Percentiles rank a stretch among this genome's conserved stretches.
These are phyloP conservation scores for Dorcoceras hygrometricum DNA, from an alignment of 257 asterid species.

Conservation along the genomic window DNA sequence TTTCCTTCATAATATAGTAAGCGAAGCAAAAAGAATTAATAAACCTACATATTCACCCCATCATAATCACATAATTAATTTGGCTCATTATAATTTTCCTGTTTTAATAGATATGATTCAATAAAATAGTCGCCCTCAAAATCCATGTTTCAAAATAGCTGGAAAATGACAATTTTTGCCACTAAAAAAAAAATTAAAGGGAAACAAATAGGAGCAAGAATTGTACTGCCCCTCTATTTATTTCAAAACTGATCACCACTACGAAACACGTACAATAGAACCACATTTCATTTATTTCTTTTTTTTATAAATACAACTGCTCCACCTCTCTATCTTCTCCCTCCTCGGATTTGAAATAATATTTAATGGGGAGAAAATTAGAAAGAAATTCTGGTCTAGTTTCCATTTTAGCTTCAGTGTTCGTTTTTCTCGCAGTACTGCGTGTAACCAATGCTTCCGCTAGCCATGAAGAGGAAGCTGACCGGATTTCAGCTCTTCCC, in stretches of 20 bases:
- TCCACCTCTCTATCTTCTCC: background rate
- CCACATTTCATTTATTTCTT: background rate
- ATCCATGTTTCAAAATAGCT: too few species aligned
- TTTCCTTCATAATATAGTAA: too few species aligned
- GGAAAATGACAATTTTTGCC: too few species aligned
- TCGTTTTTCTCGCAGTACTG: constrained; percentile 20
- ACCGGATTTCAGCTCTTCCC: constrained; percentile 62
- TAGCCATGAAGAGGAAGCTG: constrained; percentile 51
- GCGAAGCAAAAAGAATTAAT: too few species aligned
- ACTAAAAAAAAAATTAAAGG: too few species aligned
- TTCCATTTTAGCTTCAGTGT: constrained; percentile 10
- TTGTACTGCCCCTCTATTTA: constrained; percentile 18
- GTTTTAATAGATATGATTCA: too few species aligned
- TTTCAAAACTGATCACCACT: constrained; percentile 24
- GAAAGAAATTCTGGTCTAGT: background rate
- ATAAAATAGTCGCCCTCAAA: background rate
- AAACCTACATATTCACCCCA: too few species aligned
- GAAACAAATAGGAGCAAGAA: too few species aligned
- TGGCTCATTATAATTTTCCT: too few species aligned
- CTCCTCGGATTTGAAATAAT: background rate
- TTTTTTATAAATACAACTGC: background rate
- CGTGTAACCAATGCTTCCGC: background rate
- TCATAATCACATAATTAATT: too few species aligned
- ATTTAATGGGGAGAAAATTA: background rate
- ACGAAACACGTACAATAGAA: constrained; percentile 1